Evolutionary conservation across 2,329 filamentous ascomycete genomes (phyloP).

Genomic region (Furcasterigmium furcatum): DNA sequence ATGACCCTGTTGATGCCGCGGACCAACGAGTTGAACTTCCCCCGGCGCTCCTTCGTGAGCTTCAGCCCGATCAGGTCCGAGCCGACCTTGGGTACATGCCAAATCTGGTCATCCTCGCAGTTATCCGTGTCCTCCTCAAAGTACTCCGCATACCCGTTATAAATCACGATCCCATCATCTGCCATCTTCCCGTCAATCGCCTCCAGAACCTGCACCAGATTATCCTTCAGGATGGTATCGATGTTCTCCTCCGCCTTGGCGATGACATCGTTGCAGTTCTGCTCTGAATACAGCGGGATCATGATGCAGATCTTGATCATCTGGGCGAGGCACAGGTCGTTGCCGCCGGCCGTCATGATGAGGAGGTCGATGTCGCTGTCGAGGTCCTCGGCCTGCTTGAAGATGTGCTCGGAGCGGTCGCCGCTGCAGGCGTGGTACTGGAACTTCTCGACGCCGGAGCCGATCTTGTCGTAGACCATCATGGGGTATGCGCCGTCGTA

Average conservation of each 20-base stretch:
- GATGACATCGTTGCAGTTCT: conserved; percentile 15
- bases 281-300: conserved; percentile 10
- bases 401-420: conserved; percentile 20
- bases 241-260: conserved; percentile 20
- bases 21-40: neutral
- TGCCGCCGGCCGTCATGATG: conserved; percentile 31
- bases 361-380: conserved; percentile 25
- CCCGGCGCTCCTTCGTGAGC: neutral
- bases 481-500: conserved; percentile 22
- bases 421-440: conserved; percentile 23
- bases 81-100: neutral
- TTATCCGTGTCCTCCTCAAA: conserved; percentile 21
- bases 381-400: conserved; percentile 20
- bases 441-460: conserved; percentile 18
- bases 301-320: conserved; percentile 18
- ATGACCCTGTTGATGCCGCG: conserved; percentile 7
- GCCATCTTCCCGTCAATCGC: conserved; percentile 23
- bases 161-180: conserved; percentile 22
- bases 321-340: conserved; percentile 27
- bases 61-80: neutral
- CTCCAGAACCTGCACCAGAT: conserved; percentile 19
- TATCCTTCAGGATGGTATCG: conserved; percentile 20
- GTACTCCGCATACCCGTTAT: conserved; percentile 24
- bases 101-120: neutral
- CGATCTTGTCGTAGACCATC: conserved; percentile 19